Evolutionary conservation across 116 monocot genomes (phyloP), one percentile per base, ranked within the genome.

Genomic region (Posidonia oceanica): DNA sequence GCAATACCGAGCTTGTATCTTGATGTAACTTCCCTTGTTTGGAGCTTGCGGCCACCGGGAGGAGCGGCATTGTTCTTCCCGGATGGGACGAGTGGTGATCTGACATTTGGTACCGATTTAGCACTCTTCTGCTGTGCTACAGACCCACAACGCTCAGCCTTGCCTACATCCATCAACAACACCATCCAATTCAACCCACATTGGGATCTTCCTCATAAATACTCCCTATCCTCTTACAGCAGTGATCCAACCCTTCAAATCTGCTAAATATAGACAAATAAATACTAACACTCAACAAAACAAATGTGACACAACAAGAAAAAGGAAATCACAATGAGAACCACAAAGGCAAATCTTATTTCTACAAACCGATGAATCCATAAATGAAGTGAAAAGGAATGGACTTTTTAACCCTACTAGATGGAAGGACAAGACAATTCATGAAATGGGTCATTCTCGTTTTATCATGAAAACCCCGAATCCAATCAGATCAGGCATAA

Each of bases 1-100:
- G 39, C 10, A 59, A 40, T 60, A 21, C 66, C 65, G 23, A 54
- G 15, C 64, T 85, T 88, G 78, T 80, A 80, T 59, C 83, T 89
- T 4, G 90, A 84, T 6, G 78, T 22, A 55, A 84, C 42, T 40
- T 90, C 85, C 67, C 80, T 77, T 17, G 71, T 65, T 22, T 69
- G 68, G 18, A 72, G 56, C 77, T 81, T 89, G n/a, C 75, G 69
- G 23, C 55, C 67, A 52, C 59, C 16, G 0, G 70, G 18, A 41
- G 52, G 61, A 23, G 81, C 76, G 77, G 75, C 90, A 73, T 80
- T 84, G 68, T 77, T 83, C 84, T 88, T 95, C 80, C 87, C 87
- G 0, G 84, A 78, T 11, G 72, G 71, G 42, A 75, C 75, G 64
- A 83, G 55, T 16, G 88, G 81, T 48, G 67, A 70, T 69, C 66